Percentiles rank a stretch among this genome's conserved stretches.
Conservation (phyloP, 169 alveolate species). For the Condylostoma magnum region DNA sequence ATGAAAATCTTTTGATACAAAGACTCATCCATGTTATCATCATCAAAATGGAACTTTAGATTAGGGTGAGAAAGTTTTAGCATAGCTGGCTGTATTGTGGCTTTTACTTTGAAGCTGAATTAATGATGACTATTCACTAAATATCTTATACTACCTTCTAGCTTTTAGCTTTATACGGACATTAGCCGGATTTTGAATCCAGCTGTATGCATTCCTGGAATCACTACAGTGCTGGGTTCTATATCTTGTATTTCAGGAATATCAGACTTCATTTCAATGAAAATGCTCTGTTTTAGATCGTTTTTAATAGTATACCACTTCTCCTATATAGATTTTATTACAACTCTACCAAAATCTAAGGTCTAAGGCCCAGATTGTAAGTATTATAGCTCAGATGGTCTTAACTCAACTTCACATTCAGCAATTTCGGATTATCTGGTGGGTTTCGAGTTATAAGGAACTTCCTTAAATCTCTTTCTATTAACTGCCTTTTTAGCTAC, state of each 20-base stretch:
- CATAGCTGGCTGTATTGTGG: conserved; percentile 71
- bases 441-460: conserved; percentile 47
- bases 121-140: conserved; percentile 74
- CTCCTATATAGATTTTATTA: conserved; percentile 51
- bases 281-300: conserved; percentile 60
- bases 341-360: conserved; percentile 57
- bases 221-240: conserved; percentile 45
- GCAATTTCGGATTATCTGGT: conserved; percentile 72
- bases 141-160: conserved; percentile 65
- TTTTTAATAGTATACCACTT: conserved; percentile 65
- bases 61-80: conserved; percentile 62
- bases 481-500: conserved; percentile 47
- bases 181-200: conserved; percentile 79
- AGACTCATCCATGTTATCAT: conserved; percentile 79
- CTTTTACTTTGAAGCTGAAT: conserved; percentile 72
- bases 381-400: conserved; percentile 68
- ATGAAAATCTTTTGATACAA: conserved; percentile 62
- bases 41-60: conserved; percentile 70
- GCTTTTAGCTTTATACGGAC: conserved; percentile 45
- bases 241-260: conserved; percentile 57
- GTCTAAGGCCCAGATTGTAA: conserved; percentile 26
- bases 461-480: conserved; percentile 56
- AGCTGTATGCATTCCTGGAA: conserved; percentile 84
- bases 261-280: conserved; percentile 65
- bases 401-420: conserved; percentile 65